These are phyloP conservation scores for Ophiostoma sp. DNA, from an alignment of 2,329 filamentous ascomycete species.

Conservation along the genomic window DNA sequence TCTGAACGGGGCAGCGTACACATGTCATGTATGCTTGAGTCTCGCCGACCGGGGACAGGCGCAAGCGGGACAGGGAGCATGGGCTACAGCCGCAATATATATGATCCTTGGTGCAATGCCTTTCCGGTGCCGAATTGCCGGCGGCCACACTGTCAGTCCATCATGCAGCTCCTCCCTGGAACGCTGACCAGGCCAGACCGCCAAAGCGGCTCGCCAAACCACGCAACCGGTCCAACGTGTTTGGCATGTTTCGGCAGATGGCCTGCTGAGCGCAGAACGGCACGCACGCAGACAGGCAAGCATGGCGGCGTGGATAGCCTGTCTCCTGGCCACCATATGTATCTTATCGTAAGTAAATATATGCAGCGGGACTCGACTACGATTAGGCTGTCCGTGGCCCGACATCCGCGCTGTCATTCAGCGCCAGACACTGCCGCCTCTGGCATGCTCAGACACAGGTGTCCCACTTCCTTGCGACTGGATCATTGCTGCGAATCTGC, in stretches of 20 bases:
- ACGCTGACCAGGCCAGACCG: background rate
- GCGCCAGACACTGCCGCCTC: background rate
- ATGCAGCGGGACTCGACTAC: background rate
- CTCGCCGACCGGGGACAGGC: background rate
- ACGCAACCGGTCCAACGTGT: background rate
- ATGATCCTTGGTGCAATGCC: background rate
- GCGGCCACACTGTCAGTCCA: too few species aligned
- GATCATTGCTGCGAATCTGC: background rate
- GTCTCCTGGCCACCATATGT: background rate
- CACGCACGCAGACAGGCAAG: background rate
- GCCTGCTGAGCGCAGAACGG: background rate
- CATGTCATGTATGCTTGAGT: background rate
- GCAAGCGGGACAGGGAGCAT: background rate
- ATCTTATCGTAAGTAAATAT: too few species aligned
- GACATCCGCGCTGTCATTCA: background rate
- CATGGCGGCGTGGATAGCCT: background rate
- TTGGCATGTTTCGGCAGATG: background rate
- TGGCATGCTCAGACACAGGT: background rate
- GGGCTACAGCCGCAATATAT: background rate
- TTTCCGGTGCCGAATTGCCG: background rate
- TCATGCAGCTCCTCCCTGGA: background rate
- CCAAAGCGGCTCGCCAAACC: background rate
- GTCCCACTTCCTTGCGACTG: background rate
- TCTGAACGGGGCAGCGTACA: background rate
- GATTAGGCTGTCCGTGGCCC: background rate